phyloP scores from a whole-genome alignment of 257 asterid genomes.

The Solanum clarkiae region DNA sequence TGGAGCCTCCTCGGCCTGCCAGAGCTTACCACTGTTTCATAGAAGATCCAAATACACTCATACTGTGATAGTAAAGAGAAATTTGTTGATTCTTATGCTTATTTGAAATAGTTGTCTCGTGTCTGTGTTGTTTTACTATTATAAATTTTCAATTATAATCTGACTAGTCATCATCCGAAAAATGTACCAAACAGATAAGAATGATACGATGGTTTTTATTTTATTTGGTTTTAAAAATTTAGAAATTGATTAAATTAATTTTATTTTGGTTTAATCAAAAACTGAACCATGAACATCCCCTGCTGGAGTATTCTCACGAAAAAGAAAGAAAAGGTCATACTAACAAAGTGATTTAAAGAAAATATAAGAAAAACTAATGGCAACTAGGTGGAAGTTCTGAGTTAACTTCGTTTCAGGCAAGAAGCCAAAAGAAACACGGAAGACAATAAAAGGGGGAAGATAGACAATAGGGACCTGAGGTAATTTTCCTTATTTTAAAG shows the following conservation, averaged over 20 bases:
- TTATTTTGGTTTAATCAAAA: not conserved
- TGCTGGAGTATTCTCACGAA: not conserved
- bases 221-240: not conserved
- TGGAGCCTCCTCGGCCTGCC: not conserved
- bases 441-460: not conserved
- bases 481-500: not conserved
- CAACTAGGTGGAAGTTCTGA: not conserved
- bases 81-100: not conserved
- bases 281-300: not conserved
- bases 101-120: not conserved
- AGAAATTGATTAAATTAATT: not conserved
- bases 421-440: not conserved
- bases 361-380: not conserved
- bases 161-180: not conserved
- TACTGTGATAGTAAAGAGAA: not conserved
- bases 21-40: not conserved
- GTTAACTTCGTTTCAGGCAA: not conserved
- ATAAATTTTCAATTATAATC: not conserved
- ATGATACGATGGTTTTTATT: not conserved
- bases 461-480: not conserved
- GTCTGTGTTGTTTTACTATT: not conserved
- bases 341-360: not conserved
- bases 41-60: not conserved
- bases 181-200: not conserved
- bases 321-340: not conserved